Evolutionary conservation across 1,139 yeast genomes (phyloP).

Genomic region (Tardiomyces blankii): DNA sequence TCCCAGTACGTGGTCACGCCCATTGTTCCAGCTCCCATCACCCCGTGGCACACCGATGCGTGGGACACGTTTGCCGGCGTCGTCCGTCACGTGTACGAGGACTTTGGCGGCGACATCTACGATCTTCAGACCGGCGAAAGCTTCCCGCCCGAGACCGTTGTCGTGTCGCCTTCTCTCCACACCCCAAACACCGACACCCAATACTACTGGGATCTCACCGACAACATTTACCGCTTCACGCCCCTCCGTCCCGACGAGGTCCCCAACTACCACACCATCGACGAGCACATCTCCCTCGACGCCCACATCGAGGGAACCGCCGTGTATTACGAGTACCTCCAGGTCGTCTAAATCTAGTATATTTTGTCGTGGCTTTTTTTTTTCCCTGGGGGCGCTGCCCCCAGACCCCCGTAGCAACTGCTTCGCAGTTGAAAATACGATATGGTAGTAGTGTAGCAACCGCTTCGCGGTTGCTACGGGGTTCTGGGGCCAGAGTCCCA

Average conservation of each 20-base stretch:
- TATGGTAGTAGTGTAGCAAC: no score
- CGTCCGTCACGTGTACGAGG: slow-evolving; percentile 37
- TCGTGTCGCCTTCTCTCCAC: slow-evolving; percentile 48
- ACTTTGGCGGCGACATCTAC: slow-evolving; percentile 30
- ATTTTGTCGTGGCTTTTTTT: no score
- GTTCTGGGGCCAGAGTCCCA: no score
- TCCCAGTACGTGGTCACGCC: slow-evolving; percentile 33
- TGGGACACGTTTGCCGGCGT: slow-evolving; percentile 52
- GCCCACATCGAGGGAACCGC: slow-evolving; percentile 49
- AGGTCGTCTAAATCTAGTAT: slow-evolving; percentile 21
- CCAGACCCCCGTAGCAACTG: no score
- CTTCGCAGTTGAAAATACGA: no score
- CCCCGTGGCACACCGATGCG: slow-evolving; percentile 12
- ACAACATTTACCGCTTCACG: slow-evolving; percentile 53
- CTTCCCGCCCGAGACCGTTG: neutral
- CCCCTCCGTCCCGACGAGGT: slow-evolving; percentile 21
- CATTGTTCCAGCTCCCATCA: neutral
- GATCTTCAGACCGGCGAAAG: neutral
- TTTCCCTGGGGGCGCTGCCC: no score
- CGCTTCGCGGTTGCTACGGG: no score
- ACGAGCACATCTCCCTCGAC: slow-evolving; percentile 39
- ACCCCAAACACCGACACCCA: slow-evolving; percentile 75
- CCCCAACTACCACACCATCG: slow-evolving; percentile 40
- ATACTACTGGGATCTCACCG: slow-evolving; percentile 60
- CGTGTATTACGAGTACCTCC: slow-evolving; percentile 44